These are phyloP conservation scores for Cystoderma amianthinum DNA, from an alignment of 768 basidiomycete species.

Conservation along the genomic window DNA sequence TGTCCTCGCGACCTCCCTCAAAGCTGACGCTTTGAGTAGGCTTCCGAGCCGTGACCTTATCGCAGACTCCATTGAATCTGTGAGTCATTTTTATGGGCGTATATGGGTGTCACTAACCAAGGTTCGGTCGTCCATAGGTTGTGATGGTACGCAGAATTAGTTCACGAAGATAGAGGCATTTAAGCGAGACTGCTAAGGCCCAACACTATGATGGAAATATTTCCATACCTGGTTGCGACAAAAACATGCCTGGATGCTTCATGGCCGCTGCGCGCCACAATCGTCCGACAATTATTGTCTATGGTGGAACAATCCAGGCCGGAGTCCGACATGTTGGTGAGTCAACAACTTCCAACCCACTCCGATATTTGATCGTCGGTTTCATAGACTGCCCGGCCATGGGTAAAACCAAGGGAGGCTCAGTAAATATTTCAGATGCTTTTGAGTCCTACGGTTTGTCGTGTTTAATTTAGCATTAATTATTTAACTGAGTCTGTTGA, in stretches of 20 bases:
- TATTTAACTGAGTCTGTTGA: neutral
- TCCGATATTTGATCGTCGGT: constrained; percentile 1
- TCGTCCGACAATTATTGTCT: constrained; percentile 81
- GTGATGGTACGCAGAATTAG: constrained; percentile 33
- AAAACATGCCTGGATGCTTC: constrained; percentile 89
- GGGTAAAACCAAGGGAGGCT: constrained; percentile 72
- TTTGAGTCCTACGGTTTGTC: constrained; percentile 74
- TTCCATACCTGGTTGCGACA: constrained; percentile 83
- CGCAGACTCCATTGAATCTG: constrained; percentile 84
- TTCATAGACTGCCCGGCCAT: constrained; percentile 67
- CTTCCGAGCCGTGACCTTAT: constrained; percentile 86
- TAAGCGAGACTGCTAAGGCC: constrained; percentile 35
- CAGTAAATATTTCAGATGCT: constrained; percentile 78
- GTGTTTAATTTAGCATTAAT: neutral
- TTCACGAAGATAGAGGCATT: neutral
- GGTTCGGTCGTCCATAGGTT: constrained; percentile 26
- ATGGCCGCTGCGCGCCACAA: constrained; percentile 86
- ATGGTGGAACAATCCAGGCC: constrained; percentile 79
- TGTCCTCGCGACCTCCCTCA: too few species aligned
- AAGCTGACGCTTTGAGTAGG: constrained; percentile 24
- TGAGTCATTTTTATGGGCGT: too few species aligned
- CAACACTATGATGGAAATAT: constrained; percentile 89
- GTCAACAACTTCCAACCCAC: constrained; percentile 9
- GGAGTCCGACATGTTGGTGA: constrained; percentile 65
- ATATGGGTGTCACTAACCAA: neutral